A percentile compares a stretch with the other conserved stretches of the same genome.
Conservation (phyloP, 2,329 filamentous ascomycete genomes). For the Pleoardoris graminearum region DNA sequence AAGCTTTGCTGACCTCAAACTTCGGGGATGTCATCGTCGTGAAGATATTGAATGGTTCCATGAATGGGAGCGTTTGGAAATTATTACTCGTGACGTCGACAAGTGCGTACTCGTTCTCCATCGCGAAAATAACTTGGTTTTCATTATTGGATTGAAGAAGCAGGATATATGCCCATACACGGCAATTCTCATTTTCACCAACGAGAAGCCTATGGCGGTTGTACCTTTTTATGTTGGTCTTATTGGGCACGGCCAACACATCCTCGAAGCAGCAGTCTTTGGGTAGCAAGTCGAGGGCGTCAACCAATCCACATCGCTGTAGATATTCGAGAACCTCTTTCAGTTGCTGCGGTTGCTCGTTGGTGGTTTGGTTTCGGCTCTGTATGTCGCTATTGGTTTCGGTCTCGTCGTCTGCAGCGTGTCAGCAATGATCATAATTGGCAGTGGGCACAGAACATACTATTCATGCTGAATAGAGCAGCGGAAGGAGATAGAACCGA, state of each 20-base stretch:
- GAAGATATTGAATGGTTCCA: not conserved
- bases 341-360: no score
- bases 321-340: no score
- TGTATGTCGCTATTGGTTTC: no score
- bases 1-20: no score
- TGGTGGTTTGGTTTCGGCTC: no score
- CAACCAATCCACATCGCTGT: no score
- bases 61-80: not conserved
- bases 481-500: no score
- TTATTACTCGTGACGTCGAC: not conserved
- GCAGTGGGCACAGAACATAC: not conserved
- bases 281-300: not conserved
- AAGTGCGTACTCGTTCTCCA: not conserved
- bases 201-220: not conserved
- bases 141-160: not conserved
- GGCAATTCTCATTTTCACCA: not conserved
- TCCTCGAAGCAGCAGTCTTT: not conserved
- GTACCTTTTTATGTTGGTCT: not conserved
- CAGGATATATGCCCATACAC: not conserved
- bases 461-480: no score
- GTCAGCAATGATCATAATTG: not conserved
- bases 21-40: no score
- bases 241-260: not conserved
- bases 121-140: not conserved
- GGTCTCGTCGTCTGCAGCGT: not conserved